A percentile compares a stretch with the other conserved stretches of the same genome.
Evolutionary conservation across 2,329 filamentous ascomycete genomes (phyloP).

Genomic region (Fusarium keratoplasticum): DNA sequence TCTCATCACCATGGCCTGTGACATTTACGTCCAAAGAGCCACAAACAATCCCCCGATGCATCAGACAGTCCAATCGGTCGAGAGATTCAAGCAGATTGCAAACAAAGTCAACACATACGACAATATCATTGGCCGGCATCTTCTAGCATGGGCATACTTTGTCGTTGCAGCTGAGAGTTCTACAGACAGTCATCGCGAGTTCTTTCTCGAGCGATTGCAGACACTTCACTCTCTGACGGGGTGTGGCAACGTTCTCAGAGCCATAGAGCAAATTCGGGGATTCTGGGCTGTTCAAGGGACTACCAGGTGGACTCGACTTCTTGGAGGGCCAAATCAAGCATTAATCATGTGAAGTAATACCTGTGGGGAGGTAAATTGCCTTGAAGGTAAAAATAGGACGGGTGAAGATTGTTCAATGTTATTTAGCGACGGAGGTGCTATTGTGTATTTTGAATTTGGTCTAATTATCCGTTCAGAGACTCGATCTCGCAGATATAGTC

Average conservation of each 20-base stretch:
- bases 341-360: conserved; percentile 2
- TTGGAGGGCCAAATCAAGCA: conserved; percentile 8
- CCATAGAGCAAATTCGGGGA: background rate
- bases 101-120: conserved; percentile 6
- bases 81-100: conserved; percentile 3
- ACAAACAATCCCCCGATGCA: background rate
- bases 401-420: background rate
- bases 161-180: conserved; percentile 17
- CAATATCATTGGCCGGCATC: conserved; percentile 8
- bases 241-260: conserved; percentile 5
- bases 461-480: background rate
- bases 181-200: background rate
- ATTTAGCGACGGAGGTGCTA: background rate
- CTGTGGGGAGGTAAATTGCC: background rate
- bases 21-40: conserved; percentile 14
- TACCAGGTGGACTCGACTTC: conserved; percentile 4
- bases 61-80: background rate
- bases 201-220: background rate
- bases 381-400: too few relatives aligned
- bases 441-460: background rate
- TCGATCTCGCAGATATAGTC: background rate
- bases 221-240: background rate
- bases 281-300: conserved; percentile 14
- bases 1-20: conserved; percentile 10
- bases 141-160: conserved; percentile 18